phyloP scores from a whole-genome alignment of 768 basidiomycete genomes.

The Nidula microcarpa region DNA sequence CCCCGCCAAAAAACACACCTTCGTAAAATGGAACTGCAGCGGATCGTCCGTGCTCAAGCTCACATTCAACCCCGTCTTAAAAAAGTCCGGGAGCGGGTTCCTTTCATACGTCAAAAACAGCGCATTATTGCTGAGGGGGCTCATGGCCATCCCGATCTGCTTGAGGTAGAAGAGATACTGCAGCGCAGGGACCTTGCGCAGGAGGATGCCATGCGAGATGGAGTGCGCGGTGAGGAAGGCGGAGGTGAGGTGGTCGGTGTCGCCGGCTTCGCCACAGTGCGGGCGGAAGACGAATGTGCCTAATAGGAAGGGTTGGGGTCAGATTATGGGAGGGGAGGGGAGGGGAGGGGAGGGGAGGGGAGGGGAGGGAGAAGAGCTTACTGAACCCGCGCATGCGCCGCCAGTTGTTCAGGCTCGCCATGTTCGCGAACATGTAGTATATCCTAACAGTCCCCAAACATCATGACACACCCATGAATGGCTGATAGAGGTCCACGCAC shows the following conservation, averaged over 20 bases:
- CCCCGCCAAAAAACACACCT: constrained; percentile 42
- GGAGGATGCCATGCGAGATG: constrained; percentile 97
- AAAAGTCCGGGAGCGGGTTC: constrained; percentile 96
- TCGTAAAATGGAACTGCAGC: constrained; percentile 97
- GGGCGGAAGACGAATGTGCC: constrained; percentile 97
- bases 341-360: neutral
- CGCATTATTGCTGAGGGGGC: constrained; percentile 96
- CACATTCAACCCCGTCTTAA: constrained; percentile 93
- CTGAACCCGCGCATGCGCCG: constrained; percentile 86
- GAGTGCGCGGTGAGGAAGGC: constrained; percentile 96
- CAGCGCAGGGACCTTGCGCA: constrained; percentile 95
- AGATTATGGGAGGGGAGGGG: neutral
- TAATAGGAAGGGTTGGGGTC: constrained; percentile 22
- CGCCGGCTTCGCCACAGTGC: constrained; percentile 97
- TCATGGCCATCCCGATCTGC: constrained; percentile 99
- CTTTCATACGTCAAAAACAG: constrained; percentile 95
- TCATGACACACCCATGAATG: neutral
- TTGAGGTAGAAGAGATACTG: constrained; percentile 98
- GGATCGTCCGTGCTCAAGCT: constrained; percentile 96
- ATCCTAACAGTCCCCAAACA: constrained; percentile 48
- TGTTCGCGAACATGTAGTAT: constrained; percentile 98
- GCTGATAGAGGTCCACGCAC: constrained; percentile 35
- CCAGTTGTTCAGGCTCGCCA: constrained; percentile 94
- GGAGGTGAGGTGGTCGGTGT: constrained; percentile 95
- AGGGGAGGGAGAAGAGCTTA: constrained; percentile 34